Conservation (phyloP, 2,329 filamentous ascomycete species). For the Neonectria ditissima region DNA sequence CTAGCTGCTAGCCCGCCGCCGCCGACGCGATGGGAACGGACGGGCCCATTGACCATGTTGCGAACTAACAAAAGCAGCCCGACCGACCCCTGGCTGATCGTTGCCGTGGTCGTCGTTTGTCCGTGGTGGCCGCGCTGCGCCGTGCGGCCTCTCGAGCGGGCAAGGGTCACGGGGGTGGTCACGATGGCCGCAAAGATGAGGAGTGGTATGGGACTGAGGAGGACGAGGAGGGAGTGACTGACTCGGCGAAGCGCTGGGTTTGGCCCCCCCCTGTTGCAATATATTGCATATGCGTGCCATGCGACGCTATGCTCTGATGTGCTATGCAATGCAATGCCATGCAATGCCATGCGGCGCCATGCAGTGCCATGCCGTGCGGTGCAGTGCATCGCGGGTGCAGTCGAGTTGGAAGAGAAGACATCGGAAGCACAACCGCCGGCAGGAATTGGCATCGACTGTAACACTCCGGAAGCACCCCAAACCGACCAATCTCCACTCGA, state of each 20-base stretch:
- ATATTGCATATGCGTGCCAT: conserved; percentile 1
- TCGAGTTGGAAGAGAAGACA: background rate
- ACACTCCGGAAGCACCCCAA: background rate
- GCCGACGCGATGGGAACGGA: conserved; percentile 40
- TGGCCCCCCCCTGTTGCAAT: conserved; percentile 15
- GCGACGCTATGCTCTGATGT: background rate
- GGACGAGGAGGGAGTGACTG: conserved; percentile 13
- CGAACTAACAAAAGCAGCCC: conserved; percentile 3
- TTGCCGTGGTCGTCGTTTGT: conserved; percentile 8
- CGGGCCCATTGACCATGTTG: background rate
- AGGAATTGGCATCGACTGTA: background rate
- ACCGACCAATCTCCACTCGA: conserved; percentile 1
- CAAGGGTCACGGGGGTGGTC: conserved; percentile 10
- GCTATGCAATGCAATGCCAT: conserved; percentile 18
- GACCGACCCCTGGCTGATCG: conserved; percentile 13
- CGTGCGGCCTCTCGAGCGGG: background rate
- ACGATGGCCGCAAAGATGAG: conserved; percentile 15
- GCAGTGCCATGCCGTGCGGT: conserved; percentile 1
- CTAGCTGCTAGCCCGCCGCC: conserved; percentile 39
- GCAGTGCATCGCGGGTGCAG: background rate
- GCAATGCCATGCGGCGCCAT: conserved; percentile 17
- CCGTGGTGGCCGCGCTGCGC: conserved; percentile 7
- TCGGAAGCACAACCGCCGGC: background rate
- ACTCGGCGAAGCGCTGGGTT: conserved; percentile 16
- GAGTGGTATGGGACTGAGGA: conserved; percentile 3